A percentile compares a stretch with the other conserved stretches of the same genome.
phyloP scores from a whole-genome alignment of 495 filamentous ascomycete genomes.

The Talaromyces ruber region DNA sequence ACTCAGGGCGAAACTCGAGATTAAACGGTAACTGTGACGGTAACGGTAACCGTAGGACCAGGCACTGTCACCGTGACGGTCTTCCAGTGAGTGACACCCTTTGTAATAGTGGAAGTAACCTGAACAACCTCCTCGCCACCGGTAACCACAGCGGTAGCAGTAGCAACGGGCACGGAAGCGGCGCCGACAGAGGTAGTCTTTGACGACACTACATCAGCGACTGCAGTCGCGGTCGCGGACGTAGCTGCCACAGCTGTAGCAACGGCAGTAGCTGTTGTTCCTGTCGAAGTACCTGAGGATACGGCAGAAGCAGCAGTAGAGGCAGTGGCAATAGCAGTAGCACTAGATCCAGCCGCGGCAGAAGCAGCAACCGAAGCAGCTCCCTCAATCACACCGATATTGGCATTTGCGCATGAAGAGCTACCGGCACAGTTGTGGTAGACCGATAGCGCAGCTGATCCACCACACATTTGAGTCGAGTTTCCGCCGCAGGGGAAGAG shows the following conservation, averaged over 20 bases:
- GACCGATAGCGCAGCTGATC: slow-evolving; percentile 4
- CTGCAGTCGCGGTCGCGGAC: neutral
- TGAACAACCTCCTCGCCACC: neutral
- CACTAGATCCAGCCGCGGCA: neutral
- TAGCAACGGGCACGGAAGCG: neutral
- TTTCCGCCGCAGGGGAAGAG: slow-evolving; percentile 7
- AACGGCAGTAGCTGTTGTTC: too few species aligned
- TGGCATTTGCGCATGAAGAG: slow-evolving; percentile 2
- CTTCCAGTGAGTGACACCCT: neutral
- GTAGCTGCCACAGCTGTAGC: neutral
- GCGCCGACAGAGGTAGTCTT: neutral
- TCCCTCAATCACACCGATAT: slow-evolving; percentile 3
- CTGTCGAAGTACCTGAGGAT: neutral
- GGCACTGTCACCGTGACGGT: neutral
- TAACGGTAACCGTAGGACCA: neutral
- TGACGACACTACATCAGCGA: neutral
- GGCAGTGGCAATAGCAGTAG: neutral
- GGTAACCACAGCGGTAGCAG: neutral
- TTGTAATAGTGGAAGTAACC: neutral
- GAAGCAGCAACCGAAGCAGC: neutral
- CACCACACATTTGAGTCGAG: slow-evolving; percentile 6
- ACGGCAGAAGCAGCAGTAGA: neutral
- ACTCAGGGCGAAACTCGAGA: neutral
- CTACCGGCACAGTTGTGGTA: slow-evolving; percentile 7
- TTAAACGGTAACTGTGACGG: neutral